A percentile compares a stretch with the other conserved stretches of the same genome.
These are phyloP conservation scores for Ceratobasidium sp. DNA, from an alignment of 1,284 basidiomycete genomes.

Conservation along the genomic window DNA sequence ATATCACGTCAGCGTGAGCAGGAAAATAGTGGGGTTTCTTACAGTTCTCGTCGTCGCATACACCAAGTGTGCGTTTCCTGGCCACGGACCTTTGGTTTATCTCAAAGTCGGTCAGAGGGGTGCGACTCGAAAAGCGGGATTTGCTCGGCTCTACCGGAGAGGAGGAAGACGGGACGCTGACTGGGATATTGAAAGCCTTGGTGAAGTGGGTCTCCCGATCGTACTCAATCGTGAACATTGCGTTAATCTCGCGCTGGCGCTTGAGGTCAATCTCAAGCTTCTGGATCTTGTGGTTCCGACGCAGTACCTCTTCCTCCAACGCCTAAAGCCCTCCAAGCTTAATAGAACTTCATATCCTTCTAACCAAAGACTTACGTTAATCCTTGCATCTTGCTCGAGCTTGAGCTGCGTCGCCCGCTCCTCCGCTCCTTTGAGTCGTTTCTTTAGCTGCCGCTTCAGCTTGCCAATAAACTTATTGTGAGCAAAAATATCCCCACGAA, in stretches of 20 bases:
- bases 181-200: conserved; percentile 9
- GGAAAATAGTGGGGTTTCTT: not conserved
- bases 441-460: not conserved
- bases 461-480: not conserved
- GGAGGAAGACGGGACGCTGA: conserved; percentile 4
- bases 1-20: not conserved
- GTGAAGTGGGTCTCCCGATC: conserved; percentile 31
- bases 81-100: not conserved
- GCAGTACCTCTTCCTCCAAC: conserved; percentile 3
- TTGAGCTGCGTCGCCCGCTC: not conserved
- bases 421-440: not conserved
- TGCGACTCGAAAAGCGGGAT: not conserved
- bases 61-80: conserved; percentile 5
- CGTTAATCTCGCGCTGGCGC: conserved; percentile 39
- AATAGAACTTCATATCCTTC: not conserved
- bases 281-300: conserved; percentile 24
- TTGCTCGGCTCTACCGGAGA: not conserved
- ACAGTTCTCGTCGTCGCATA: conserved; percentile 6
- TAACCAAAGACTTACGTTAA: not conserved
- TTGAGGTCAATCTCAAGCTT: conserved; percentile 9
- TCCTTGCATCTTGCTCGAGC: not conserved
- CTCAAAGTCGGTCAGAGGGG: conserved; percentile 19
- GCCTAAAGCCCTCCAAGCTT: not conserved
- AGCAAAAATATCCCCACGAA: not conserved
- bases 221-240: conserved; percentile 37